A percentile compares a stretch with the other conserved stretches of the same genome.
Evolutionary conservation across 1,284 basidiomycete species (phyloP).

Genomic region (Ustilago vetiveriae): DNA sequence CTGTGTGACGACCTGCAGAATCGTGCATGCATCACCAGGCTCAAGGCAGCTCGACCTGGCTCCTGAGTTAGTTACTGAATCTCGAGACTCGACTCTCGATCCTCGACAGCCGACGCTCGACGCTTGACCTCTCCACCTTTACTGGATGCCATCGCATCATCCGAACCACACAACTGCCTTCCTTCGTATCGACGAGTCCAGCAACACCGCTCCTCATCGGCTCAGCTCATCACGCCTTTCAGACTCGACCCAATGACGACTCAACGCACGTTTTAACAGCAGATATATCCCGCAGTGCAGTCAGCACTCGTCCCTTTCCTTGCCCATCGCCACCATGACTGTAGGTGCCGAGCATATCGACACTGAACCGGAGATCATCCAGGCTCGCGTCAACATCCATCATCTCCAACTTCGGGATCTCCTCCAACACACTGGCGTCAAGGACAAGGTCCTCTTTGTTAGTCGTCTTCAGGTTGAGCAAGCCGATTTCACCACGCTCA

Average conservation of each 20-base stretch:
- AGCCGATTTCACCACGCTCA: constrained; percentile 45
- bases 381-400: constrained; percentile 50
- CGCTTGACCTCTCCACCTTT: too few relatives aligned
- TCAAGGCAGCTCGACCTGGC: not conserved
- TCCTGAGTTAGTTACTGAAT: too few relatives aligned
- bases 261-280: not conserved
- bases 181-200: not conserved
- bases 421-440: constrained; percentile 36
- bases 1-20: constrained; percentile 13
- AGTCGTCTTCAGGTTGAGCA: constrained; percentile 50
- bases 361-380: constrained; percentile 33
- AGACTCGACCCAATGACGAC: not conserved
- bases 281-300: too few relatives aligned
- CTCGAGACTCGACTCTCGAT: not conserved
- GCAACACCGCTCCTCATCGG: not conserved
- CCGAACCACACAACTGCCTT: not conserved
- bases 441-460: constrained; percentile 51
- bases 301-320: not conserved
- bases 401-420: constrained; percentile 57
- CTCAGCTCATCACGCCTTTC: not conserved
- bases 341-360: constrained; percentile 23
- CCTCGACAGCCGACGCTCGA: not conserved
- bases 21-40: constrained; percentile 10
- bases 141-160: too few relatives aligned
- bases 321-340: constrained; percentile 18